phyloP scores from a whole-genome alignment of 2,329 filamentous ascomycete species.

The Trichoderma oligosporum region DNA sequence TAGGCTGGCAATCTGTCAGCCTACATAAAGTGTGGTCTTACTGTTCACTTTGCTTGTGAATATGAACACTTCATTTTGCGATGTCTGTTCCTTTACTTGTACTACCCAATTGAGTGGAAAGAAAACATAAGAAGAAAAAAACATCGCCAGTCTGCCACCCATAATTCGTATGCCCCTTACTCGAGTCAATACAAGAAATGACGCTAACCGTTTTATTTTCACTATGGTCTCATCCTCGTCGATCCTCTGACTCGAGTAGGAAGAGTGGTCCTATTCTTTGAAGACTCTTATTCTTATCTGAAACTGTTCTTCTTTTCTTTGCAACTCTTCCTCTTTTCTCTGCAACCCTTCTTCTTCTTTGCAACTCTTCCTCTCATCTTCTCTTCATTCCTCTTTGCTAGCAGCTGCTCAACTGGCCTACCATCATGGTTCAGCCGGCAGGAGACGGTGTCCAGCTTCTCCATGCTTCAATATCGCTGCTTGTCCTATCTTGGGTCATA shows the following conservation, averaged over 20 bases:
- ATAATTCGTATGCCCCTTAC: too few species aligned
- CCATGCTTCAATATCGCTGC: constrained; percentile 2
- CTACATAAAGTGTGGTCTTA: too few species aligned
- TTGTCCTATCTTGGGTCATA: constrained; percentile 1
- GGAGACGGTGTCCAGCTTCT: constrained; percentile 9
- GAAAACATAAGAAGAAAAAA: too few species aligned
- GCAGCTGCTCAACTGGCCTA: not conserved
- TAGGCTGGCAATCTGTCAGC: too few species aligned
- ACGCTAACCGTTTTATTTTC: not conserved
- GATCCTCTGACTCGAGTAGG: not conserved
- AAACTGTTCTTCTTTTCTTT: not conserved
- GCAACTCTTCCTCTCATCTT: not conserved
- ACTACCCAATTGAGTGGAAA: too few species aligned
- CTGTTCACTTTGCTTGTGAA: too few species aligned
- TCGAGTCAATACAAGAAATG: constrained; percentile 10
- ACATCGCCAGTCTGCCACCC: too few species aligned
- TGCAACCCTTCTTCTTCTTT: not conserved
- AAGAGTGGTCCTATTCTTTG: not conserved
- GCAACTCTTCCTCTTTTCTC: not conserved
- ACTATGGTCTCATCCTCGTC: constrained; percentile 8
- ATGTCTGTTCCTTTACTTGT: too few species aligned
- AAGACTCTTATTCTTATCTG: not conserved
- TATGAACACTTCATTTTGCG: too few species aligned
- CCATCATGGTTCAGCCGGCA: constrained; percentile 10
- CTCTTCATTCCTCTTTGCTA: not conserved